Percentiles rank a stretch among this genome's conserved stretches.
These are phyloP conservation scores for Colletotrichum sp. DNA, from an alignment of 2,329 filamentous ascomycete genomes.

Conservation along the genomic window DNA sequence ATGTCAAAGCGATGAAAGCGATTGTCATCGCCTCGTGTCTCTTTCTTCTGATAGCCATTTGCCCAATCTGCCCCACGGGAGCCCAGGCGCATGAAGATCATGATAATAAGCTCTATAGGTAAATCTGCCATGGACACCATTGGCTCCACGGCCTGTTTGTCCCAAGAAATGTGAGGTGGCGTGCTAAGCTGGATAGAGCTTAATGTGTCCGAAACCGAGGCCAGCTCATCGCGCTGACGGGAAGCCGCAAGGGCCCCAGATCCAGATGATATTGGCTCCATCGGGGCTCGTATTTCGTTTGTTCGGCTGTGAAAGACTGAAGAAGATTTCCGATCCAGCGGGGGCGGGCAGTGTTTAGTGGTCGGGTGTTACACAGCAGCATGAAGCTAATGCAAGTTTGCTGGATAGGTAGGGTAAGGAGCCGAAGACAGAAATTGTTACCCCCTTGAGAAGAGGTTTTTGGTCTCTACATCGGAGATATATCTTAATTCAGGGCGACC, in stretches of 20 bases:
- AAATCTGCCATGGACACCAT: neutral
- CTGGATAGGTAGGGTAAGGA: too few species aligned
- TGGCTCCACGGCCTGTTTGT: neutral
- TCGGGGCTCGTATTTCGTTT: neutral
- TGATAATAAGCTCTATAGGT: neutral
- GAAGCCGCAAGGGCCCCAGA: too few species aligned
- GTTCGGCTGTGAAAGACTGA: neutral
- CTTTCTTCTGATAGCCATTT: neutral
- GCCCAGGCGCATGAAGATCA: neutral
- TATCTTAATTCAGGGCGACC: neutral
- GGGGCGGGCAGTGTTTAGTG: too few species aligned
- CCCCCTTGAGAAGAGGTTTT: neutral
- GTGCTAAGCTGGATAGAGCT: too few species aligned
- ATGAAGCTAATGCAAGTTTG: neutral
- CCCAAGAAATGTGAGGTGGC: too few species aligned
- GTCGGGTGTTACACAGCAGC: too few species aligned
- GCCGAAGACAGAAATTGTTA: too few species aligned
- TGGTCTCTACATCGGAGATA: neutral
- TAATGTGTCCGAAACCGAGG: too few species aligned
- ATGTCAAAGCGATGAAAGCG: neutral
- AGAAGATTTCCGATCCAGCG: too few species aligned
- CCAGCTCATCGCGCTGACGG: too few species aligned
- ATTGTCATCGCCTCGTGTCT: neutral
- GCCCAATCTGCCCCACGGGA: neutral
- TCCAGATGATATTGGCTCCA: too few species aligned